phyloP scores from a whole-genome alignment of 2,329 filamentous ascomycete genomes.

The Nannizziopsis arthrosporioides region DNA sequence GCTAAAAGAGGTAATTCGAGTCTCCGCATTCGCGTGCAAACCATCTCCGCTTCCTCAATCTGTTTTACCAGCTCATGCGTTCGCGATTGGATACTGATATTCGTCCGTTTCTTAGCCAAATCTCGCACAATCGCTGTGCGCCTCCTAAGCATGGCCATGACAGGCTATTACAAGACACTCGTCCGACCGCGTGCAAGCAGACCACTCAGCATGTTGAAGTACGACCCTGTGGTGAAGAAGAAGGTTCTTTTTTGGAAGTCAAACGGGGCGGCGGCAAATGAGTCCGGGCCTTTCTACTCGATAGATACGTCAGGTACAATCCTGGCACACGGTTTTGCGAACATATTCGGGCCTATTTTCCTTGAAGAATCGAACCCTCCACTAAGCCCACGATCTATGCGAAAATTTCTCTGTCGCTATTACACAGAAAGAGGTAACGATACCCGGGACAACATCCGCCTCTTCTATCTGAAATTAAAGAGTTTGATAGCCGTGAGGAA shows the following conservation, averaged over 20 bases:
- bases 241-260: conserved; percentile 92
- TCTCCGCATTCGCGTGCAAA: too few relatives aligned
- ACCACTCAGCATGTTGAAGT: conserved; percentile 95
- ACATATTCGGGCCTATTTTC: too few relatives aligned
- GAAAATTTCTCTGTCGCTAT: too few relatives aligned
- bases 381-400: too few relatives aligned
- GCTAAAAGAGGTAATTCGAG: not conserved
- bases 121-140: conserved; percentile 86
- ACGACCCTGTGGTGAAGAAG: conserved; percentile 92
- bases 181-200: conserved; percentile 66
- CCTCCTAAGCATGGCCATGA: conserved; percentile 96
- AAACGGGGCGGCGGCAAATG: conserved; percentile 47
- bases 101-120: conserved; percentile 33
- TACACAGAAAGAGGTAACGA: too few relatives aligned
- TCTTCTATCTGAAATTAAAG: not conserved
- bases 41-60: not conserved
- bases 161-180: conserved; percentile 91
- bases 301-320: too few relatives aligned
- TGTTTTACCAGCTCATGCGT: not conserved
- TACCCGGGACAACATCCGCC: too few relatives aligned
- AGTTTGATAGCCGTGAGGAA: not conserved
- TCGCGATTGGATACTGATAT: not conserved
- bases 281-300: too few relatives aligned
- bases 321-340: too few relatives aligned
- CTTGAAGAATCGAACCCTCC: too few relatives aligned